These are phyloP conservation scores for Sphaerulina vaccinii DNA, from an alignment of 2,329 filamentous ascomycete species.

Conservation along the genomic window DNA sequence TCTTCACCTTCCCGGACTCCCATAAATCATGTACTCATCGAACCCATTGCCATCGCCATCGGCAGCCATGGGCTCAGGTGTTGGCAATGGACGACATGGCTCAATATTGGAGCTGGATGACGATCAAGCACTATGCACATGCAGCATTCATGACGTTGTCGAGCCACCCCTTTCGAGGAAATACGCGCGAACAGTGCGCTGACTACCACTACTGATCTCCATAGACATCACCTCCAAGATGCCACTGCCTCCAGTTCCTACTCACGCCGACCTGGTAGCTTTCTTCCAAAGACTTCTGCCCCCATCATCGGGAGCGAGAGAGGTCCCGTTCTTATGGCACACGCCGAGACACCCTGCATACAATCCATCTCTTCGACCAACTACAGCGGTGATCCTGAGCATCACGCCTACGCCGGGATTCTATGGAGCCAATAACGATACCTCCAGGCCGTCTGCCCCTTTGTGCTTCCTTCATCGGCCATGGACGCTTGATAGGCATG, in stretches of 20 bases:
- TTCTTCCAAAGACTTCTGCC: constrained; percentile 14
- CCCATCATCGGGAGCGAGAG: constrained; percentile 3
- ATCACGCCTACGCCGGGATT: constrained; percentile 18
- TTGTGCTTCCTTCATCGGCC: constrained; percentile 18
- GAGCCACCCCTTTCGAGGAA: too few species aligned
- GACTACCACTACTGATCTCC: background rate
- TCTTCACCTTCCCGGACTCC: too few species aligned
- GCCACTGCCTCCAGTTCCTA: background rate
- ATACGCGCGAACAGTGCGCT: too few species aligned
- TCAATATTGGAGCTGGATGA: too few species aligned
- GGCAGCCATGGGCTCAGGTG: too few species aligned
- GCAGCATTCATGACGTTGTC: too few species aligned
- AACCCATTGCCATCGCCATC: too few species aligned
- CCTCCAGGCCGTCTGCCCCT: background rate
- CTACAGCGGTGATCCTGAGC: constrained; percentile 11
- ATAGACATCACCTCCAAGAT: background rate
- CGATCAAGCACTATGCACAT: too few species aligned
- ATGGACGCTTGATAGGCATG: constrained; percentile 11
- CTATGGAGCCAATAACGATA: constrained; percentile 8
- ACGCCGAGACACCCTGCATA: constrained; percentile 9
- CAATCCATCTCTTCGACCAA: constrained; percentile 3
- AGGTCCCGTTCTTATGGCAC: constrained; percentile 16
- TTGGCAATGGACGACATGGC: too few species aligned
- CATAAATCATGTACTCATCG: too few species aligned
- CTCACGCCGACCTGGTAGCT: constrained; percentile 5